Evolutionary conservation across 2,329 filamentous ascomycete species (phyloP).

Genomic region (Aureobasidium lini): DNA sequence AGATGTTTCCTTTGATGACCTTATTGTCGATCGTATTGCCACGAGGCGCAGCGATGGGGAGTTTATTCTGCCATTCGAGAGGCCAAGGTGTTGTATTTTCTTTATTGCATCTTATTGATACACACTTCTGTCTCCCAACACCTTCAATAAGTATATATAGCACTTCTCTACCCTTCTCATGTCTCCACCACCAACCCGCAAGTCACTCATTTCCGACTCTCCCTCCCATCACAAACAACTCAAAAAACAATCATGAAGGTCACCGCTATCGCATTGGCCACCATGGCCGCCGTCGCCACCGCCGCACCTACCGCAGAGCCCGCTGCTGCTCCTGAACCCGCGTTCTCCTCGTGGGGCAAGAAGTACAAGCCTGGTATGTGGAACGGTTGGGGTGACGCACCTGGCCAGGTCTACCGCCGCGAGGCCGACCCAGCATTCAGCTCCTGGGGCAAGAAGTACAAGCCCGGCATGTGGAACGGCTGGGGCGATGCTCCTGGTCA

Average conservation of each 20-base stretch:
- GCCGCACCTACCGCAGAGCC: slow-evolving; percentile 22
- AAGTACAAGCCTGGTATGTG: slow-evolving; percentile 14
- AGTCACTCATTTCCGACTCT: slow-evolving; percentile 22
- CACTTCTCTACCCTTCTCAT: slow-evolving; percentile 16
- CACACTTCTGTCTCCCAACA: slow-evolving; percentile 13
- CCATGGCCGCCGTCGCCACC: slow-evolving; percentile 13
- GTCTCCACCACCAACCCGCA: slow-evolving; percentile 18
- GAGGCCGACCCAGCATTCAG: slow-evolving; percentile 1
- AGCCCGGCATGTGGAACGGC: background rate
- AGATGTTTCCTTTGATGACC: background rate
- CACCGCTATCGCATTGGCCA: slow-evolving; percentile 11
- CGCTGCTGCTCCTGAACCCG: slow-evolving; percentile 19
- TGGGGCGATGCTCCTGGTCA: slow-evolving; percentile 14
- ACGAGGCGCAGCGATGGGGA: background rate
- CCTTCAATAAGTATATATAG: background rate
- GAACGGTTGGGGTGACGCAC: slow-evolving; percentile 10
- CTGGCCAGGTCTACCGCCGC: slow-evolving; percentile 6
- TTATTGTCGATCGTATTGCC: background rate
- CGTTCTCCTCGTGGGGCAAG: slow-evolving; percentile 9
- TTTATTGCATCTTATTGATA: slow-evolving; percentile 16
- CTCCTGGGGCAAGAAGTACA: background rate
- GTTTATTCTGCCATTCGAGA: background rate
- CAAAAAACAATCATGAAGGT: slow-evolving; percentile 34
- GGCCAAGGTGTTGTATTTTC: slow-evolving; percentile 6
- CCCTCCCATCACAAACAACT: slow-evolving; percentile 20